phyloP scores from a whole-genome alignment of 345 rosid genomes.

The Eucalyptus pauciflora region DNA sequence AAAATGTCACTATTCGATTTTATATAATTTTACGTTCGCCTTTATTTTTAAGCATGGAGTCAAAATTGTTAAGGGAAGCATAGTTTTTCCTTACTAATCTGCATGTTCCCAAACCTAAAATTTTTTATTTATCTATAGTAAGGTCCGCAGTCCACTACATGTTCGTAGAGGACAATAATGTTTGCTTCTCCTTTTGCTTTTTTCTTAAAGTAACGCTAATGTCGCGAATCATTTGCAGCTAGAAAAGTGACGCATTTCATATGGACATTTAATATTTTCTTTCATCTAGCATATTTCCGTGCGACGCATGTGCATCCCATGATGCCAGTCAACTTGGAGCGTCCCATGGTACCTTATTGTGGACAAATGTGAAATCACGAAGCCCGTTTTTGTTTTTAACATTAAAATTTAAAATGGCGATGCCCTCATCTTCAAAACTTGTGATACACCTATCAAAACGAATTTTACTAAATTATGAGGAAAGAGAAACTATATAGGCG shows the following conservation, averaged over 20 bases:
- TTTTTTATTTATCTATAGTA: too few species aligned
- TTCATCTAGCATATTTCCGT: fast-evolving
- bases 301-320: fast-evolving
- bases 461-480: not conserved
- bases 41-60: too few species aligned
- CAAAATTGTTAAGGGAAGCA: too few species aligned
- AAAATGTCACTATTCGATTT: too few species aligned
- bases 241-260: fast-evolving
- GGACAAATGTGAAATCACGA: fast-evolving
- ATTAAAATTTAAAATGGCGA: not conserved
- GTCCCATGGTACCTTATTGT: fast-evolving
- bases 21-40: too few species aligned
- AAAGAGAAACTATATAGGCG: not conserved
- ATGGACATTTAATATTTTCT: fast-evolving
- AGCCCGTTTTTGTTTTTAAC: not conserved
- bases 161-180: too few species aligned
- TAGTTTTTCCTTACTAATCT: too few species aligned
- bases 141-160: too few species aligned
- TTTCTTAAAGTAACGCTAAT: fast-evolving
- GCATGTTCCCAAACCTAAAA: too few species aligned
- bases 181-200: too few species aligned
- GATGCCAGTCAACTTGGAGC: not conserved
- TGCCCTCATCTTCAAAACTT: not conserved
- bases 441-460: fast-evolving
- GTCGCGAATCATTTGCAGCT: fast-evolving